These are phyloP conservation scores for Diaporthe ilicicola DNA, from an alignment of 2,329 filamentous ascomycete species.

Conservation along the genomic window DNA sequence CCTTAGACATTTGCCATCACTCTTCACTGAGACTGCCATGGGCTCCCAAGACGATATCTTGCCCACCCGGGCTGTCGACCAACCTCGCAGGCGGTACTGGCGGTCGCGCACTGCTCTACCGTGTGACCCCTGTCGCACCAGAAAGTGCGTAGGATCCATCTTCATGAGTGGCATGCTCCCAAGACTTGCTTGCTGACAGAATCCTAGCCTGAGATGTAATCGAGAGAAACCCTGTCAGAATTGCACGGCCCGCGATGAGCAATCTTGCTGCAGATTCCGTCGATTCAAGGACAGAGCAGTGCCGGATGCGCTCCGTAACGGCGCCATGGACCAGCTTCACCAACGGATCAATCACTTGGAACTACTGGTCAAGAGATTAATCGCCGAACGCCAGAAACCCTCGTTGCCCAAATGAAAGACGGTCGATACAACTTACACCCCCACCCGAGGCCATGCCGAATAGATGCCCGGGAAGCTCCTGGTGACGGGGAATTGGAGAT, in stretches of 20 bases:
- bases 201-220: slow-evolving; percentile 40
- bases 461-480: slow-evolving; percentile 1
- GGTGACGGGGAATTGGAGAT: slow-evolving; percentile 35
- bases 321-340: slow-evolving; percentile 34
- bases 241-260: slow-evolving; percentile 37
- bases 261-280: slow-evolving; percentile 37
- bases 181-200: slow-evolving; percentile 17
- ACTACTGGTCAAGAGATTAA: slow-evolving; percentile 35
- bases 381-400: slow-evolving; percentile 30
- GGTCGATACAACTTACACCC: not conserved
- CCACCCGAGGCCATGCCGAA: not conserved
- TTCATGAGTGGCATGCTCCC: not conserved
- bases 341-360: slow-evolving; percentile 37
- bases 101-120: slow-evolving; percentile 36
- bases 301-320: not conserved
- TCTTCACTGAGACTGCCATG: not conserved
- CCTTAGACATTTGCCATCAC: not conserved
- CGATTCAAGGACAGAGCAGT: slow-evolving; percentile 30
- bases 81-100: slow-evolving; percentile 24
- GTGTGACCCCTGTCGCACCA: slow-evolving; percentile 37
- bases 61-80: not conserved
- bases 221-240: slow-evolving; percentile 42
- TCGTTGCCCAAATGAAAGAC: not conserved
- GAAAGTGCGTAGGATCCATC: slow-evolving; percentile 34
- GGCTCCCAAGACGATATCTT: not conserved